Evolutionary conservation across 2,329 filamentous ascomycete genomes (phyloP).

Genomic region (Diaporthe vexans): DNA sequence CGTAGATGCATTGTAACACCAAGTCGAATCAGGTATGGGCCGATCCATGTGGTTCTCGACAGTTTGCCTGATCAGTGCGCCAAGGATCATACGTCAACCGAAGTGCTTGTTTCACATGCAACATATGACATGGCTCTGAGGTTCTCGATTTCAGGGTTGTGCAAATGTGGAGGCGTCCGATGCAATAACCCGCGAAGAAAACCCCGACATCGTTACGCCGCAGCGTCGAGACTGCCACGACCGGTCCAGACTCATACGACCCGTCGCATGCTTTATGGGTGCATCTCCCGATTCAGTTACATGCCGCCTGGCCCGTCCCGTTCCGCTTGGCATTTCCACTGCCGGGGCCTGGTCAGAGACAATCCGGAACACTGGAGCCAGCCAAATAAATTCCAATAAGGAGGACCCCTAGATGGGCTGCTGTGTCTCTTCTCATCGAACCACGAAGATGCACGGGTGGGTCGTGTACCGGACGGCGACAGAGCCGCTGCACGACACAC

Average conservation of each 20-base stretch:
- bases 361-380: slow-evolving; percentile 5
- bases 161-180: slow-evolving; percentile 22
- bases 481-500: not conserved
- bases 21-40: slow-evolving; percentile 34
- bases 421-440: slow-evolving; percentile 15
- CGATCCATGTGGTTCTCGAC: slow-evolving; percentile 32
- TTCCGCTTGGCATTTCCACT: slow-evolving; percentile 18
- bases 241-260: slow-evolving; percentile 24
- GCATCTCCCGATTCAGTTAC: slow-evolving; percentile 31
- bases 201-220: not conserved
- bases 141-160: slow-evolving; percentile 22
- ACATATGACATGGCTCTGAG: slow-evolving; percentile 12
- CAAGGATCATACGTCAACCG: slow-evolving; percentile 34
- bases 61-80: slow-evolving; percentile 34
- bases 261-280: slow-evolving; percentile 27
- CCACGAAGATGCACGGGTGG: slow-evolving; percentile 17
- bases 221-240: not conserved
- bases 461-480: slow-evolving; percentile 7
- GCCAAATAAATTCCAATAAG: not conserved
- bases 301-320: slow-evolving; percentile 31
- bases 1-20: slow-evolving; percentile 24
- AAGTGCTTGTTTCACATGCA: slow-evolving; percentile 33
- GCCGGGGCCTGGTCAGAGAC: slow-evolving; percentile 17
- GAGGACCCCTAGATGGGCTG: slow-evolving; percentile 2
- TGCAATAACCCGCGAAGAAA: slow-evolving; percentile 20